phyloP scores from a whole-genome alignment of 108 stramenopile genomes.

The Cyclostephanos tholiformis region DNA sequence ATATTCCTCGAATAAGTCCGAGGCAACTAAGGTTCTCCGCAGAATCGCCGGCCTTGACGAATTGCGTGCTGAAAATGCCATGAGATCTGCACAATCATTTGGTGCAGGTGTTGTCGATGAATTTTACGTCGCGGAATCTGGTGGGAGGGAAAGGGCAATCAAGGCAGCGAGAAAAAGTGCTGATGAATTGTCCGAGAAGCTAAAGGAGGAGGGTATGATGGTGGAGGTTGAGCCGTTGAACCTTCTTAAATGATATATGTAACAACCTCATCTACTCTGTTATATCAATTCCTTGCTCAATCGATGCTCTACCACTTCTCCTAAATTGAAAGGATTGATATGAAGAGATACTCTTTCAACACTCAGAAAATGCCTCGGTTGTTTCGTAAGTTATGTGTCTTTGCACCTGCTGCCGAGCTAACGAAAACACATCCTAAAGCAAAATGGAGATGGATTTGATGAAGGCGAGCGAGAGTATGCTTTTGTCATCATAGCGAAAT shows the following conservation, averaged over 20 bases:
- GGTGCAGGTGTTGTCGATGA: conserved; percentile 47
- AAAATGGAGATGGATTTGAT: no score
- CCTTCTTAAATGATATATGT: conserved; percentile 15
- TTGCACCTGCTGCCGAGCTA: no score
- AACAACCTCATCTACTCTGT: neutral
- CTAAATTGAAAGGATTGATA: no score
- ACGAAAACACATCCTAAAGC: no score
- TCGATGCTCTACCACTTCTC: no score
- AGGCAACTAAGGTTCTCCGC: conserved; percentile 12
- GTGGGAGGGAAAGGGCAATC: conserved; percentile 22
- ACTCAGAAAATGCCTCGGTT: no score
- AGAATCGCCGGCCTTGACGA: conserved; percentile 36
- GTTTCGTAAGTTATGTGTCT: no score
- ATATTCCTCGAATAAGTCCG: conserved; percentile 23
- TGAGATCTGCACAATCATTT: conserved; percentile 36
- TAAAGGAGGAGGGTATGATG: conserved; percentile 36
- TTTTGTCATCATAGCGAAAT: no score
- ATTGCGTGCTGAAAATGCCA: conserved; percentile 39
- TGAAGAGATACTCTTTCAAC: no score
- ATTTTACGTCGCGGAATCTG: conserved; percentile 33
- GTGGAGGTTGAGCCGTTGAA: conserved; percentile 45
- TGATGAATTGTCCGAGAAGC: conserved; percentile 34
- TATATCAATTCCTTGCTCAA: neutral
- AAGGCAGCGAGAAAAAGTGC: conserved; percentile 40
- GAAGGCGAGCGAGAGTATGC: no score